Conservation (phyloP, 2,329 filamentous ascomycete genomes). For the Aspergillus sp. region DNA sequence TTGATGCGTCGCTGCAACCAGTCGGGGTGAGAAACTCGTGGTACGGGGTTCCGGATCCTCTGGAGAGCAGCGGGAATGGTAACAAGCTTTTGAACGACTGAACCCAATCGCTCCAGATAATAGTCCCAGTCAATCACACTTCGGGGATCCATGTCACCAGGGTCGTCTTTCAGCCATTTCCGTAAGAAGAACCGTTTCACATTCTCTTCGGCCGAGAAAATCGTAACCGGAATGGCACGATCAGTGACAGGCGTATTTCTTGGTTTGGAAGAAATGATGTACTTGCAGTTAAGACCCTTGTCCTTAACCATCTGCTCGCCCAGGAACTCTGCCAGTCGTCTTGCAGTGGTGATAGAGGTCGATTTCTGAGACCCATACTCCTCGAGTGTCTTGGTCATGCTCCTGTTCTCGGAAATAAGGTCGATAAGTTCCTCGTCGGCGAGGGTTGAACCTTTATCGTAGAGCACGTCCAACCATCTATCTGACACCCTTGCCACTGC, state of each 20-base stretch:
- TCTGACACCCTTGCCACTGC: constrained; percentile 94
- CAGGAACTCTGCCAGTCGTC: constrained; percentile 87
- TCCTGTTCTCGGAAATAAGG: constrained; percentile 99
- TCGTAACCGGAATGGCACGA: constrained; percentile 86
- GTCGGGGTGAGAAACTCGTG: constrained; percentile 86
- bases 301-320: constrained; percentile 99
- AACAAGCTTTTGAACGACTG: constrained; percentile 97
- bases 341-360: constrained; percentile 97
- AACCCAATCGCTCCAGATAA: constrained; percentile 90
- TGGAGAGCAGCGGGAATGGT: constrained; percentile 96
- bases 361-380: constrained; percentile 96
- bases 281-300: constrained; percentile 98
- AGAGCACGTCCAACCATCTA: constrained; percentile 89
- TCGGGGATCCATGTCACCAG: constrained; percentile 81
- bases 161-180: constrained; percentile 94
- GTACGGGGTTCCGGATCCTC: constrained; percentile 90
- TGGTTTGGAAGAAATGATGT: constrained; percentile 87
- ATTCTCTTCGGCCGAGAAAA: constrained; percentile 86
- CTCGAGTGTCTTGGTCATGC: constrained; percentile 92
- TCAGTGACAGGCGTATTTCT: constrained; percentile 90
- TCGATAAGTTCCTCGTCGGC: constrained; percentile 97
- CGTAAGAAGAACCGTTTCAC: constrained; percentile 84
- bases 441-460: constrained; percentile 79
- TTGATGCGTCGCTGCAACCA: constrained; percentile 94
- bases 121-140: constrained; percentile 94